Conservation (phyloP, 148 eudicot species). For the Linanthus parryae region DNA sequence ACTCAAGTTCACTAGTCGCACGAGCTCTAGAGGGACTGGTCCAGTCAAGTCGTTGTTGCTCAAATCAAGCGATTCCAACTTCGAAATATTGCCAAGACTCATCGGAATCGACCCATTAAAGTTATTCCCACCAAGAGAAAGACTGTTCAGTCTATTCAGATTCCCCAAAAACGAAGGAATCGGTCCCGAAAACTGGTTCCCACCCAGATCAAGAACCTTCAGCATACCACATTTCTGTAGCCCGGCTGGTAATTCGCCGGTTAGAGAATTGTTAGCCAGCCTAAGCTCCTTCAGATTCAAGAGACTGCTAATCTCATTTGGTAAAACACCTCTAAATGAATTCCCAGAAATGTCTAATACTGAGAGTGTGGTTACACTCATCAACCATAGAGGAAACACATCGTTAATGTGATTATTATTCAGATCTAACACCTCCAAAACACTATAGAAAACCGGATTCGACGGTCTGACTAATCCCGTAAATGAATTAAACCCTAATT, state of each 20-base stretch:
- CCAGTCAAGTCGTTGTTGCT: slow-evolving; percentile 42
- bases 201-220: slow-evolving; percentile 39
- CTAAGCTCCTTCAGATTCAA: slow-evolving; percentile 31
- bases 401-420: slow-evolving; percentile 39
- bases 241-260: slow-evolving; percentile 32
- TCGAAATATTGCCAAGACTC: slow-evolving; percentile 20
- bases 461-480: slow-evolving; percentile 26
- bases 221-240: slow-evolving; percentile 34
- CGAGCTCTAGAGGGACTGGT: slow-evolving; percentile 30
- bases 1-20: slow-evolving; percentile 43
- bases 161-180: slow-evolving; percentile 29
- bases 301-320: slow-evolving; percentile 24
- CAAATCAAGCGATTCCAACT: slow-evolving; percentile 46
- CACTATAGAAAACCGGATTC: slow-evolving; percentile 6
- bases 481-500: slow-evolving; percentile 37
- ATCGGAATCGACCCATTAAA: slow-evolving; percentile 35
- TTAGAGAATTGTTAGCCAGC: slow-evolving; percentile 42
- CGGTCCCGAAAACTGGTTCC: slow-evolving; percentile 41
- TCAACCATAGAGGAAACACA: slow-evolving; percentile 36
- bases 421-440: slow-evolving; percentile 37
- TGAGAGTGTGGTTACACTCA: slow-evolving; percentile 21
- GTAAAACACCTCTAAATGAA: slow-evolving; percentile 32
- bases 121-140: slow-evolving; percentile 42
- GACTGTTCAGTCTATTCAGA: slow-evolving; percentile 29
- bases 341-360: slow-evolving; percentile 45